Evolutionary conservation across 164 flowering plant species (phyloP), one percentile per base, ranked within the genome.

Genomic region (Magnolia changhungtana): DNA sequence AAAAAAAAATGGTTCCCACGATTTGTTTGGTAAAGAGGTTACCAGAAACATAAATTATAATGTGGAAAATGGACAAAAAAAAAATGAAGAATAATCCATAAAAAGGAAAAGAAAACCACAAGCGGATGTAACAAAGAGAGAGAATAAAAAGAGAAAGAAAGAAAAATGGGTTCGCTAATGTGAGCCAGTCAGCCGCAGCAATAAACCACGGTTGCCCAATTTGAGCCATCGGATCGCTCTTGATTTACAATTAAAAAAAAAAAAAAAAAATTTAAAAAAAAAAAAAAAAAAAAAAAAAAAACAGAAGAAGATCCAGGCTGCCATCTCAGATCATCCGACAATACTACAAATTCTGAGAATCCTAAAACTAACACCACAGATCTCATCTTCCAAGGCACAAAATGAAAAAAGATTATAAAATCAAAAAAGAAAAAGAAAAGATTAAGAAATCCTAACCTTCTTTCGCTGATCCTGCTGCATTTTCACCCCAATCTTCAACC

Each of bases 401-500:
- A 1, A 20, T 7, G 19, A 52, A 11, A 21, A 71, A 71, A 16
- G 1, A 71, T 4, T 2, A 52, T 13, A 21, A 69, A 27, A 69
- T 13, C 31, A 16, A 51, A 50, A 16, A 51, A 2, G 67, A 50
- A 77, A 70, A 7, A 50, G 7, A 55, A 69, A 73, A 7, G 50
- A 77, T 50, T 13, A 16, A 76, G 4, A 52, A 72, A 80, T 74
- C 78, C 74, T 67, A 75, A 92, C 97, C 89, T 90, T 92, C 80
- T 92, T 90, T 31, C 92, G 81, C 76, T 88, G 91, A 82, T 92
- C 97, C 77, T 86, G 92, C 89, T 88, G 94, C 97, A 92, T 92
- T 80, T 70, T 73, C 19, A 21, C 74, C 37, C n/a, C 65, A 58
- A 68, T 31, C 70, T 72, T 50, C 49, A 75, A 76, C 65, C 37